Conservation (phyloP, 1,139 yeast species). For the Yamadazyma epiphylla region DNA sequence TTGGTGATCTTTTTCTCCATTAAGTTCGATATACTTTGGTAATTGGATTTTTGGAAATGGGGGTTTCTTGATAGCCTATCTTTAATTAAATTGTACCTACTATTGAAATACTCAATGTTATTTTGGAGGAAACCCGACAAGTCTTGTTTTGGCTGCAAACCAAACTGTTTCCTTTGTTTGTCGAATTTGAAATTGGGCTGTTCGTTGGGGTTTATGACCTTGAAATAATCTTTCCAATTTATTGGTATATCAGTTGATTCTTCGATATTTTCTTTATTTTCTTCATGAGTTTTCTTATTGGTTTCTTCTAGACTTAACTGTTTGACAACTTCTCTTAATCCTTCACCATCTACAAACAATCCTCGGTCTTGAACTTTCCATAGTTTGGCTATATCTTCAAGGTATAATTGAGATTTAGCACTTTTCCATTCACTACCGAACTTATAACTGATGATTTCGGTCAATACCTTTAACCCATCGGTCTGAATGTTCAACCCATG, state of each 20-base stretch:
- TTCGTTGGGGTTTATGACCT: slow-evolving; percentile 57
- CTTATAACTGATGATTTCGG: slow-evolving; percentile 66
- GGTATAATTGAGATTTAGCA: slow-evolving; percentile 56
- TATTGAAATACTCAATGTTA: slow-evolving; percentile 25
- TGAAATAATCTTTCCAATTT: slow-evolving; percentile 73
- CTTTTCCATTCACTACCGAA: slow-evolving; percentile 90
- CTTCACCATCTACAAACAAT: slow-evolving; percentile 73
- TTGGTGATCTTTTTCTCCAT: slow-evolving; percentile 27
- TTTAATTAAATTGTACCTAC: slow-evolving; percentile 55
- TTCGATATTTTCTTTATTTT: slow-evolving; percentile 7
- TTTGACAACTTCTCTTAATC: slow-evolving; percentile 58
- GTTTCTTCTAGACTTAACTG: too few species aligned
- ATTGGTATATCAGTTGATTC: slow-evolving; percentile 21
- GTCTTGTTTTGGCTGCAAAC: slow-evolving; percentile 18
- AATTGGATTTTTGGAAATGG: slow-evolving; percentile 54
- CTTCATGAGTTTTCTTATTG: slow-evolving; percentile 18
- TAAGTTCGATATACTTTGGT: slow-evolving; percentile 32
- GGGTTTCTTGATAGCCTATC: slow-evolving; percentile 79
- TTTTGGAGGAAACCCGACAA: slow-evolving; percentile 18
- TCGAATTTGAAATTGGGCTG: slow-evolving; percentile 72
- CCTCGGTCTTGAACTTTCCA: slow-evolving; percentile 94
- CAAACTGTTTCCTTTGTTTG: slow-evolving; percentile 61
- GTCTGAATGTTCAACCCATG: slow-evolving; percentile 89
- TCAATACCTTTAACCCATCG: slow-evolving; percentile 70
- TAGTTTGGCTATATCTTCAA: slow-evolving; percentile 73